Percentiles rank a stretch among this genome's conserved stretches.
These are phyloP conservation scores for Lyophyllum shimeji DNA, from an alignment of 768 basidiomycete genomes.

Conservation along the genomic window DNA sequence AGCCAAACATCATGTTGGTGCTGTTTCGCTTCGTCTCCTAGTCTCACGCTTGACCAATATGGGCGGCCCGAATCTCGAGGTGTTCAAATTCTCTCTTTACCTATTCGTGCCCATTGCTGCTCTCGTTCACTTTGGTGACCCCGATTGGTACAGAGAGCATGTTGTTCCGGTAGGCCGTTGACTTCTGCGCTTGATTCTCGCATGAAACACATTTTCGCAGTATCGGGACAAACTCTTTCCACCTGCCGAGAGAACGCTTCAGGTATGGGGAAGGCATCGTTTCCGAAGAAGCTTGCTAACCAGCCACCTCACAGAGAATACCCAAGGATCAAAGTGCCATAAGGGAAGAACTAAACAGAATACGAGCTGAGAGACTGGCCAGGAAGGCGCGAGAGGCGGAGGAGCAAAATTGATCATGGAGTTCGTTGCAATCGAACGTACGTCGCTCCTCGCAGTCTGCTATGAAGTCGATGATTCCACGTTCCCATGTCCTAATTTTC, in stretches of 20 bases:
- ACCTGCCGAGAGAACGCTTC: conserved; percentile 51
- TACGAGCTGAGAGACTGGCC: conserved; percentile 58
- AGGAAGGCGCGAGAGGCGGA: conserved; percentile 44
- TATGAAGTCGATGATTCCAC: not conserved
- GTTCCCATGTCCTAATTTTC: not conserved
- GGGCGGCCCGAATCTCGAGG: conserved; percentile 72
- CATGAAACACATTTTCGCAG: conserved; percentile 30
- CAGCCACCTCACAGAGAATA: conserved; percentile 40
- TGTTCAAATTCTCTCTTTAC: conserved; percentile 88
- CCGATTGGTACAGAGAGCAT: conserved; percentile 78
- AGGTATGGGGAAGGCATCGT: conserved; percentile 31
- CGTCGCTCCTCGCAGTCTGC: not conserved
- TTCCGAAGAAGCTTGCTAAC: not conserved
- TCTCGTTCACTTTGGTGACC: conserved; percentile 84
- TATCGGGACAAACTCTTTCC: conserved; percentile 76
- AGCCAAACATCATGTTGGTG: not conserved
- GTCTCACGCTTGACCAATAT: conserved; percentile 3
- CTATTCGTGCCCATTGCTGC: conserved; percentile 82
- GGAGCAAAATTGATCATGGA: conserved; percentile 17
- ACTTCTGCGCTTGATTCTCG: not conserved
- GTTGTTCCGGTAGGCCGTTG: conserved; percentile 63
- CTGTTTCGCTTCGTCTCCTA: not conserved
- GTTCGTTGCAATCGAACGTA: not conserved
- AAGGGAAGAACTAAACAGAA: conserved; percentile 68
- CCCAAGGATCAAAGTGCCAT: conserved; percentile 68